A percentile compares a stretch with the other conserved stretches of the same genome.
phyloP scores from a whole-genome alignment of 305 asterid species.

The Solanum hybrid region DNA sequence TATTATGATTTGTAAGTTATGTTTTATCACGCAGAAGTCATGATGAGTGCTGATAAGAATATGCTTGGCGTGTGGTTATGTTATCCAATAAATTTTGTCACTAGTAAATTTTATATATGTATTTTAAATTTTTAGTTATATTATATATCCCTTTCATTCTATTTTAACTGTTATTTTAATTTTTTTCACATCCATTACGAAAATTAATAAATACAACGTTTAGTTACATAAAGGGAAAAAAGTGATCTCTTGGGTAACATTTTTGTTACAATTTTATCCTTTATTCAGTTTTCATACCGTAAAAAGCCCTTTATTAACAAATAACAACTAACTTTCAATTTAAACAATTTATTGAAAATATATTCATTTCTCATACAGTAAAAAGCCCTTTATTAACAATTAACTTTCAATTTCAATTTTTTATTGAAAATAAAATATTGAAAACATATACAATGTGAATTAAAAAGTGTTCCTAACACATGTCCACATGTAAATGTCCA shows the following conservation, averaged over 20 bases:
- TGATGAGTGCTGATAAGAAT: background rate
- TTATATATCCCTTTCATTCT: background rate
- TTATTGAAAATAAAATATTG: background rate
- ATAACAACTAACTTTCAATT: too few species aligned
- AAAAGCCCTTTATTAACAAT: background rate
- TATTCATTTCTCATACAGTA: background rate
- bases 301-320: background rate
- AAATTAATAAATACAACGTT: background rate
- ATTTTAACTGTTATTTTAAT: too few species aligned
- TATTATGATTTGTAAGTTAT: background rate
- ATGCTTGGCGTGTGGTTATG: background rate
- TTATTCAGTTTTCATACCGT: background rate
- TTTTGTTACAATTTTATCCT: background rate
- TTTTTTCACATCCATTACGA: background rate
- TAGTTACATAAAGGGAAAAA: background rate
- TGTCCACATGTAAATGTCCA: background rate
- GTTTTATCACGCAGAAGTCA: background rate
- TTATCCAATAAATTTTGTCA: background rate
- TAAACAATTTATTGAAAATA: too few species aligned
- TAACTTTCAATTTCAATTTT: background rate
- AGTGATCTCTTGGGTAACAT: background rate
- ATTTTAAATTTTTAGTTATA: background rate
- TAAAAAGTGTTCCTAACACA: background rate
- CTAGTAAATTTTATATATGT: background rate
- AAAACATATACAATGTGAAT: background rate